Base-by-base conservation (phyloP, 2,329 filamentous ascomycete genomes). In the Cordyceps farinosa region DNA sequence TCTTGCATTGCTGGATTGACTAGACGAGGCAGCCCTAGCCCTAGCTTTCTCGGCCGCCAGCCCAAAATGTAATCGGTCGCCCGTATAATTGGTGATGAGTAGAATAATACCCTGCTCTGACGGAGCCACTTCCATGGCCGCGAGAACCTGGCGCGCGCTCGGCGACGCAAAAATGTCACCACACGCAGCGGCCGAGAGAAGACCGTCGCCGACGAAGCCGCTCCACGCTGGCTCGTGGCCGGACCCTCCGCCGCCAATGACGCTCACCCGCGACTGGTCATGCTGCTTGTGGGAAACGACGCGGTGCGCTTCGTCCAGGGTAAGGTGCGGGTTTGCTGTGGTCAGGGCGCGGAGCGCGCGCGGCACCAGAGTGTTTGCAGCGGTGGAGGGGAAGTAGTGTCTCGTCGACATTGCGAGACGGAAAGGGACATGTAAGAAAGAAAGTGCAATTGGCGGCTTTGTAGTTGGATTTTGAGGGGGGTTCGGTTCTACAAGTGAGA, bases 131-230 rank as follows among this genome's bases (percentile, higher is more conserved):
- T 82, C 80, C 47, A 88, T 80, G 5, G 80, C 85, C 1, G 85
- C 81, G 8, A 87, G 72, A 60, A 89, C 85, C 73, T 88, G 86
- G 64, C 83, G 84, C 6, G 85, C 85, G 63, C 82, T 85, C 0
- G 86, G 86, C 5, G 81, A 84, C n/a, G 86, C 86, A 66, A 89
- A 89, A 66, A 89, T 83, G 69, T 87, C 84, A 50, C 86, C 86
- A 3, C 79, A 80, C 4, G 85, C 85, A 5, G 84, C 82, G 5
- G 84, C 84, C 1, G 84, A 79, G 13, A 89, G 79, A 73, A 87
- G 78, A 69, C 85, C 86, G 62, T 75, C 71, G 61, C 86, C 86
- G 1, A 89, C 86, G 68, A 87, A 88, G 60, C 85, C 86, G 1
- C 83, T 78, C 81, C 85, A 88, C 65, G 85, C 86, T n/a, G 85